These are phyloP conservation scores for Macrolepiota albuminosa DNA, from an alignment of 768 basidiomycete genomes.

Conservation along the genomic window DNA sequence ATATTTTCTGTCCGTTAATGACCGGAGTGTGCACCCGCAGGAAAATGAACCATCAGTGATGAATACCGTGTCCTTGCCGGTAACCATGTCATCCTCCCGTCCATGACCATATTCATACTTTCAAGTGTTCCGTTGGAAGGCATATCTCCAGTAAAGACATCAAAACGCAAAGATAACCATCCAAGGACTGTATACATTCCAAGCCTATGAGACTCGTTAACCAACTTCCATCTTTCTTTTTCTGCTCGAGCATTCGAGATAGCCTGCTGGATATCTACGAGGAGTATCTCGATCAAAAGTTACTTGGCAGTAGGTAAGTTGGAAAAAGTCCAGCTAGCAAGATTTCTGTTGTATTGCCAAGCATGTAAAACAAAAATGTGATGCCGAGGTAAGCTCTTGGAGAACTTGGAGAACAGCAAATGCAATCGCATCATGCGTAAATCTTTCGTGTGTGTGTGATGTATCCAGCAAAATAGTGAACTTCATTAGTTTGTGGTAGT, in stretches of 20 bases:
- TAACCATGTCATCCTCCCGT: no score
- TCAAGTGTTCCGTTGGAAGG: no score
- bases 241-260: neutral
- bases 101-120: no score
- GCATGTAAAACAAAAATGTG: neutral
- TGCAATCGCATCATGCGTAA: neutral
- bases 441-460: neutral
- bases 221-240: neutral
- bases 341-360: neutral
- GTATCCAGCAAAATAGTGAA: neutral
- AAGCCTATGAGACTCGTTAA: neutral
- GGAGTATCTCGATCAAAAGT: neutral
- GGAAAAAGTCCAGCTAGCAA: neutral
- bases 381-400: neutral
- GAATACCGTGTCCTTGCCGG: neutral
- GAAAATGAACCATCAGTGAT: no score
- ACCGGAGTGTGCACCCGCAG: neutral
- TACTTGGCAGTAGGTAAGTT: neutral
- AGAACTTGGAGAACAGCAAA: neutral
- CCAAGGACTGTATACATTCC: neutral
- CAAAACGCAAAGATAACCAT: no score
- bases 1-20: neutral
- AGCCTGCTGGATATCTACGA: neutral
- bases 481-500: neutral
- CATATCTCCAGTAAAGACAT: no score